phyloP scores from a whole-genome alignment of 2,329 filamentous ascomycete genomes.

The Sphaerulina musiva region DNA sequence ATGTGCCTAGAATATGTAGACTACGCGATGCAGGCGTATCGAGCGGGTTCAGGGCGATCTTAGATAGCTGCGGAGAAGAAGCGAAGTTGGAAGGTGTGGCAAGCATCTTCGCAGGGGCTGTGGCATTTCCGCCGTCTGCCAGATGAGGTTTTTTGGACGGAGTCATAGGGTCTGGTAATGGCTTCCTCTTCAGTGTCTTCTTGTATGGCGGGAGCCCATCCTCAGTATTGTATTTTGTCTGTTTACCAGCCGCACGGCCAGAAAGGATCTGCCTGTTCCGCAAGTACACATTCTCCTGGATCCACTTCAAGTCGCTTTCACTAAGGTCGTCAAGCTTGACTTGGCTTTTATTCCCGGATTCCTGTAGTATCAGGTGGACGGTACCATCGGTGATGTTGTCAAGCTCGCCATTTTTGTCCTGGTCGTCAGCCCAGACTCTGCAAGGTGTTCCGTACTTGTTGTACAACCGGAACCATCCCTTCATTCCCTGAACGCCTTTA shows the following conservation, averaged over 20 bases:
- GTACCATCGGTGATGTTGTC: not conserved
- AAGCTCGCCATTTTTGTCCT: constrained; percentile 5
- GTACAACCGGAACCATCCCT: constrained; percentile 7
- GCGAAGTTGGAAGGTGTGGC: not conserved
- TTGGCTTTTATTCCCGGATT: constrained; percentile 2
- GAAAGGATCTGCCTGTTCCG: constrained; percentile 5
- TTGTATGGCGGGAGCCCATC: not conserved
- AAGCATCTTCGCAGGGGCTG: constrained; percentile 1
- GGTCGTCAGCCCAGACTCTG: constrained; percentile 4
- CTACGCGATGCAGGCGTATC: not conserved
- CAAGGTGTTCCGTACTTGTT: constrained; percentile 5
- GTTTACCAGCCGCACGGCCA: not conserved
- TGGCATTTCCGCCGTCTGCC: not conserved
- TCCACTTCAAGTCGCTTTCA: not conserved
- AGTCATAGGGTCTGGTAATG: not conserved
- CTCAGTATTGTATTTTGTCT: not conserved
- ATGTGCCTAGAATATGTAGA: not conserved
- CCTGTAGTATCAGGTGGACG: constrained; percentile 7
- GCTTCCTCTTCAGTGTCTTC: not conserved
- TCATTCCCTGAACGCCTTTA: constrained; percentile 18
- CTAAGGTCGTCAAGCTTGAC: constrained; percentile 5
- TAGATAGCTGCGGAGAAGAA: not conserved
- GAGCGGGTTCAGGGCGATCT: not conserved
- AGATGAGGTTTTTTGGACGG: not conserved
- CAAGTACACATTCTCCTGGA: constrained; percentile 4